A percentile compares a stretch with the other conserved stretches of the same genome.
Evolutionary conservation across 2,329 filamentous ascomycete species (phyloP).

Genomic region (Arachnopeziza araneosa): DNA sequence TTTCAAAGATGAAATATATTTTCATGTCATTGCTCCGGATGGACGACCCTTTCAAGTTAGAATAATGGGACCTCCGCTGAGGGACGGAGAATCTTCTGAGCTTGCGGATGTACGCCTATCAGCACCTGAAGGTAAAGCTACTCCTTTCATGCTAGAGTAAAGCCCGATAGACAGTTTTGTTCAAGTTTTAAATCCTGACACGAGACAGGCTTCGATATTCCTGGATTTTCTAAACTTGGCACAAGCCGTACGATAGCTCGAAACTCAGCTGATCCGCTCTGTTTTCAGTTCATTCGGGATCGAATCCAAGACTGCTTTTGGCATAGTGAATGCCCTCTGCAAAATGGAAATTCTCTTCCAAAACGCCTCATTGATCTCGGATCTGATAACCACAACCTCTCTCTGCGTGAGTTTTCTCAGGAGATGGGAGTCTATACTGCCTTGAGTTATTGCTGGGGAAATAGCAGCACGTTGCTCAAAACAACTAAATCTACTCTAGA

Average conservation of each 20-base stretch:
- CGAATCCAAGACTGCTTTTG: neutral
- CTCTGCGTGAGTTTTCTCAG: neutral
- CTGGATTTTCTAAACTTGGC: neutral
- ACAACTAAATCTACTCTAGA: neutral
- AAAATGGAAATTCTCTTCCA: neutral
- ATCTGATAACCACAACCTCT: neutral
- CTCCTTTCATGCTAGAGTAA: neutral
- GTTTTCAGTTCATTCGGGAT: neutral
- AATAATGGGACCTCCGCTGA: neutral
- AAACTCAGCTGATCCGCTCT: neutral
- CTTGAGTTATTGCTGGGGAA: neutral
- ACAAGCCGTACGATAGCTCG: neutral
- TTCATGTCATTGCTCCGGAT: neutral
- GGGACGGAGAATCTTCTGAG: neutral
- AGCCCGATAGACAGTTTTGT: neutral
- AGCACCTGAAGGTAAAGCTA: neutral
- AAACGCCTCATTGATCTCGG: neutral
- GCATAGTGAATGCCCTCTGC: neutral
- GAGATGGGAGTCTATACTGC: neutral
- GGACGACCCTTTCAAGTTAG: neutral
- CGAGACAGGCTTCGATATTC: neutral
- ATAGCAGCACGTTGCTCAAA: neutral
- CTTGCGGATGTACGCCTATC: neutral
- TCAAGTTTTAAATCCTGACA: neutral
- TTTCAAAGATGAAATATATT: neutral